These are phyloP conservation scores for Malassezia psittaci DNA, from an alignment of 1,284 basidiomycete genomes.

Conservation along the genomic window DNA sequence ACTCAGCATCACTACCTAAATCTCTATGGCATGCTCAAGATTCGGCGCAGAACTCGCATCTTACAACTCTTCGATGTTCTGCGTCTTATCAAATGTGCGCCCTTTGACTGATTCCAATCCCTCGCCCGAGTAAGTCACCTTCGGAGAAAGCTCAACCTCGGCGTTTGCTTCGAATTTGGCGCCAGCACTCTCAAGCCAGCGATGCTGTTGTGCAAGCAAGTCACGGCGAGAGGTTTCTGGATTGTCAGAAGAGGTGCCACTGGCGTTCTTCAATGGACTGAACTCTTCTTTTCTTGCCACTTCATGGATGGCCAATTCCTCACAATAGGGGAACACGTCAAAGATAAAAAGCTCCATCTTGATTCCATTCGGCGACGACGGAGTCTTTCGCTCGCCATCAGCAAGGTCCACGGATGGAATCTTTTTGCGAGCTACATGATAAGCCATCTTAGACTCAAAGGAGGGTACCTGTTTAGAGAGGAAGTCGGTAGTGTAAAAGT, in stretches of 20 bases:
- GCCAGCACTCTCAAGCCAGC: slow-evolving; percentile 72
- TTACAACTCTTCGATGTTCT: slow-evolving; percentile 18
- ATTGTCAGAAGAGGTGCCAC: slow-evolving; percentile 83
- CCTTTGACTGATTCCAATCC: slow-evolving; percentile 71
- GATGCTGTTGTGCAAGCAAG: slow-evolving; percentile 74
- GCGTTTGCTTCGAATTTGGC: slow-evolving; percentile 61
- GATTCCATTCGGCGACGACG: slow-evolving; percentile 88
- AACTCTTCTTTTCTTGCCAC: slow-evolving; percentile 83
- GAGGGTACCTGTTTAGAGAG: slow-evolving; percentile 62
- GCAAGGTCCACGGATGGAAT: slow-evolving; percentile 61
- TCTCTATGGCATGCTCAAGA: no score
- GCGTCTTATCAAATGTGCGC: slow-evolving; percentile 56
- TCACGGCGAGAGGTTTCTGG: slow-evolving; percentile 81
- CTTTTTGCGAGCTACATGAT: slow-evolving; percentile 97
- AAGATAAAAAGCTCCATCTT: slow-evolving; percentile 98
- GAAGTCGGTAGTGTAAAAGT: slow-evolving; percentile 88
- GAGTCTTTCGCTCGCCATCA: slow-evolving; percentile 59
- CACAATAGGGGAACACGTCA: slow-evolving; percentile 90
- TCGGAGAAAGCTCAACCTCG: slow-evolving; percentile 82
- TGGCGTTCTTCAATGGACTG: slow-evolving; percentile 92
- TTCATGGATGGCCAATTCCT: slow-evolving; percentile 70
- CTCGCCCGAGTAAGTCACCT: slow-evolving; percentile 81
- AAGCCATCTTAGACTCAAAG: slow-evolving; percentile 81
- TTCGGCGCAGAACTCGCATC: no score
- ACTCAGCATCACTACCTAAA: no score